Evolutionary conservation across 2,329 filamentous ascomycete genomes (phyloP).

Genomic region (Fusarium sp.): DNA sequence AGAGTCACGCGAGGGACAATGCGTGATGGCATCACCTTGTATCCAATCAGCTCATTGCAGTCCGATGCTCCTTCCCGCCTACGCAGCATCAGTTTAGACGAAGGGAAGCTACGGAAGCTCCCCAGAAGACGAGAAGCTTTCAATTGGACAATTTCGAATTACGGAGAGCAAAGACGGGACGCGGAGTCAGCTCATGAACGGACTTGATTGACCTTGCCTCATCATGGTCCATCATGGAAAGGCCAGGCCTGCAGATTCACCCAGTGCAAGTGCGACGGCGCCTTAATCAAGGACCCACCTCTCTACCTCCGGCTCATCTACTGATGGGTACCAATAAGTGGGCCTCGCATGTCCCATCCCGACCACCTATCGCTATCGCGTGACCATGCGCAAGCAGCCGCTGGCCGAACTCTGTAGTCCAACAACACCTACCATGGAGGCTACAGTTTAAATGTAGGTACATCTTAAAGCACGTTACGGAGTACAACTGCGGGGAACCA

Average conservation of each 20-base stretch:
- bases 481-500: slow-evolving; percentile 21
- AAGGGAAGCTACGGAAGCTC: slow-evolving; percentile 8
- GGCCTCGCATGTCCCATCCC: slow-evolving; percentile 43
- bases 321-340: slow-evolving; percentile 12
- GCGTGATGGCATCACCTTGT: slow-evolving; percentile 44
- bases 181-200: slow-evolving; percentile 17
- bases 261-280: slow-evolving; percentile 10
- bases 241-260: not conserved
- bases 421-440: slow-evolving; percentile 3
- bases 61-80: slow-evolving; percentile 26
- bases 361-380: slow-evolving; percentile 48
- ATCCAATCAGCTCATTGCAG: slow-evolving; percentile 46
- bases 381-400: slow-evolving; percentile 50
- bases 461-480: slow-evolving; percentile 17
- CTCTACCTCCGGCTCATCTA: not conserved
- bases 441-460: not conserved
- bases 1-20: slow-evolving; percentile 44
- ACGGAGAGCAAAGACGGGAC: slow-evolving; percentile 9
- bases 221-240: slow-evolving; percentile 26
- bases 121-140: slow-evolving; percentile 8
- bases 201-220: slow-evolving; percentile 7
- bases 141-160: slow-evolving; percentile 33
- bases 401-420: slow-evolving; percentile 37
- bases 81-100: not conserved
- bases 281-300: slow-evolving; percentile 9